phyloP scores from a whole-genome alignment of 768 basidiomycete genomes.

The Lentinula aciculospora region DNA sequence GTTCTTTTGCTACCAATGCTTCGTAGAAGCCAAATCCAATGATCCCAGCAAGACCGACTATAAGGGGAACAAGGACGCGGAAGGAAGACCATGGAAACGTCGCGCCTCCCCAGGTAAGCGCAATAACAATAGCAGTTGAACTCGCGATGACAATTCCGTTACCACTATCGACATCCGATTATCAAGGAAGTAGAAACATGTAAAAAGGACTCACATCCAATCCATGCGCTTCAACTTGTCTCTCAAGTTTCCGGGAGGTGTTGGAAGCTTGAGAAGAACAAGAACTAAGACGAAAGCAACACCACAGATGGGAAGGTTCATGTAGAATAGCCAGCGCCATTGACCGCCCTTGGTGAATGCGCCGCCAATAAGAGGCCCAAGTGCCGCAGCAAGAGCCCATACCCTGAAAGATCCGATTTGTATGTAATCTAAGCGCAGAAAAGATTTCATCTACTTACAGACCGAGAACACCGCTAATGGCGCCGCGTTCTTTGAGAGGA shows the following conservation, averaged over 20 bases:
- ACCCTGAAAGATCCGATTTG: constrained; percentile 13
- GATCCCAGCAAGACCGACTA: neutral
- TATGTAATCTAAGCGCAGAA: neutral
- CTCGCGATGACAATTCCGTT: constrained; percentile 25
- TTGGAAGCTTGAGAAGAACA: constrained; percentile 25
- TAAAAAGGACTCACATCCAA: constrained; percentile 24
- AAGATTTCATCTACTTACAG: constrained; percentile 13
- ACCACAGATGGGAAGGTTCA: constrained; percentile 31
- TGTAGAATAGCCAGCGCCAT: constrained; percentile 39
- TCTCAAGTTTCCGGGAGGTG: constrained; percentile 22
- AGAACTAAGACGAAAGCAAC: constrained; percentile 20
- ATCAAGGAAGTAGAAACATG: neutral
- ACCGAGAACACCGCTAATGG: constrained; percentile 22
- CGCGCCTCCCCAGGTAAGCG: constrained; percentile 37
- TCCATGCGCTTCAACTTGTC: constrained; percentile 31
- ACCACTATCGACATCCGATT: constrained; percentile 20
- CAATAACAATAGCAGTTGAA: constrained; percentile 22
- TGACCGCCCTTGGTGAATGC: constrained; percentile 22
- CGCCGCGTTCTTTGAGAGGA: constrained; percentile 25
- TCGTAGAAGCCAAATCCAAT: neutral
- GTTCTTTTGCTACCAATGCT: neutral
- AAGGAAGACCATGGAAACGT: constrained; percentile 33
- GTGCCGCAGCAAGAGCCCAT: constrained; percentile 25
- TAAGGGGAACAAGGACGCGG: constrained; percentile 16
- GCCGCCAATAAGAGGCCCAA: constrained; percentile 30